These are phyloP conservation scores for Lasiodiplodia theobromae DNA, from an alignment of 2,329 filamentous ascomycete genomes.

Conservation along the genomic window DNA sequence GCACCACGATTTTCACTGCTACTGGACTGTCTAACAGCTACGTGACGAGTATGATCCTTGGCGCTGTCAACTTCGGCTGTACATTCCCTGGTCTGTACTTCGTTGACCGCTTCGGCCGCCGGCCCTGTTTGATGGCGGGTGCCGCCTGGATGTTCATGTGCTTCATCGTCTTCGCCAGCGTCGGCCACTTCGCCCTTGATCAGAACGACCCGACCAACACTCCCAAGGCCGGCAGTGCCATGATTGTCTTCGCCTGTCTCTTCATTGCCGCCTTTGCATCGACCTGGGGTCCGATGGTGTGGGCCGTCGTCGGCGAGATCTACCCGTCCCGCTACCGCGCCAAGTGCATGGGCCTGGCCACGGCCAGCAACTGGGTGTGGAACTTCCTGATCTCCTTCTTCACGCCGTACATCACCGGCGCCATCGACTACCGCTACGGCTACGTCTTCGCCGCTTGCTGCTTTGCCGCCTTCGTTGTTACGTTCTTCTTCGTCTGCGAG, in stretches of 20 bases:
- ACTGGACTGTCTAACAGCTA: slow-evolving; percentile 46
- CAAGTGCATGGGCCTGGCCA: slow-evolving; percentile 49
- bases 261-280: slow-evolving; percentile 46
- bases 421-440: slow-evolving; percentile 50
- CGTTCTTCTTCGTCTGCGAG: slow-evolving; percentile 51
- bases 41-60: slow-evolving; percentile 56
- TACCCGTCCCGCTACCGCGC: slow-evolving; percentile 44
- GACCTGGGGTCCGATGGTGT: slow-evolving; percentile 43
- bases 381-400: slow-evolving; percentile 61
- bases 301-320: slow-evolving; percentile 46
- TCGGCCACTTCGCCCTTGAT: slow-evolving; percentile 47
- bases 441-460: slow-evolving; percentile 49
- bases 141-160: slow-evolving; percentile 54
- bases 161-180: slow-evolving; percentile 66
- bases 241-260: slow-evolving; percentile 47
- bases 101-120: slow-evolving; percentile 58
- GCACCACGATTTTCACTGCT: slow-evolving; percentile 38
- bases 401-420: slow-evolving; percentile 37
- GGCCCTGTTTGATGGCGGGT: slow-evolving; percentile 55
- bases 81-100: slow-evolving; percentile 57
- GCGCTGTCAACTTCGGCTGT: slow-evolving; percentile 56
- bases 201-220: slow-evolving; percentile 36
- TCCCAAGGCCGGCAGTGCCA: slow-evolving; percentile 39
- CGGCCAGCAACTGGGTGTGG: slow-evolving; percentile 44
- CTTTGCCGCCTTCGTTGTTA: slow-evolving; percentile 41